Evolutionary conservation across 345 rosid genomes (phyloP), one percentile per base, ranked within the genome.

Genomic region (Arabidopsis suecica): DNA sequence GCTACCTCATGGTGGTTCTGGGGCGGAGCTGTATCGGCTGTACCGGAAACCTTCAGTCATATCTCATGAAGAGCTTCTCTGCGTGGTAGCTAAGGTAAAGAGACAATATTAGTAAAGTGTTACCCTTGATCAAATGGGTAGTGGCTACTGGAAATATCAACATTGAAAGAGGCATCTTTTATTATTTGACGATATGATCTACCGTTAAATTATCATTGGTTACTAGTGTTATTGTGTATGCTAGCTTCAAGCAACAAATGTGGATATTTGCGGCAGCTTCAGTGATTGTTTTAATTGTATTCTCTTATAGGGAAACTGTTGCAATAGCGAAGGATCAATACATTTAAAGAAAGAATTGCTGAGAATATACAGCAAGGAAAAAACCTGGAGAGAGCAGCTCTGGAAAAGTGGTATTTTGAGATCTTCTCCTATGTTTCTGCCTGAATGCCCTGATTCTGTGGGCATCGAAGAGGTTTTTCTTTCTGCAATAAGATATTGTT

Each of bases 11-110:
- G 98, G 98, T 74, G 91, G 96, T 32, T 84, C 76, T 77, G 88
- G 93, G 56, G 89, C 95, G 7, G 88, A 89, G 81, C 87, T 88
- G 44, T 94, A 94, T 86, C 87, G 85, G 78, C 78, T 68, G 61
- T 94, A 94, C 85, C 97, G 78, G 40, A 94, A 91, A 81, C 80
- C 94, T 58, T 85, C 98, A 65, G 91, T 94, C 70, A 84, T 94
- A 79, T 89, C 96, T 79, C 97, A 94, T 56, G 98, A 94, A 80
- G 97, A 94, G 88, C 98, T 94, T 82, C 96, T 94, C 57, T 94
- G 88, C 63, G 98, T 89, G 72, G 94, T 88, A 51, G 96, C 96
- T 65, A 88, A 89, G 90, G 92, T 86, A 74, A 11, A 61, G 45
- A 80, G 77, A 57, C 72, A 49, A 14, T 64, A 22, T 64, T 28